Base-by-base conservation (phyloP, 1,284 basidiomycete species). In the Ganoderma meredithae region DNA sequence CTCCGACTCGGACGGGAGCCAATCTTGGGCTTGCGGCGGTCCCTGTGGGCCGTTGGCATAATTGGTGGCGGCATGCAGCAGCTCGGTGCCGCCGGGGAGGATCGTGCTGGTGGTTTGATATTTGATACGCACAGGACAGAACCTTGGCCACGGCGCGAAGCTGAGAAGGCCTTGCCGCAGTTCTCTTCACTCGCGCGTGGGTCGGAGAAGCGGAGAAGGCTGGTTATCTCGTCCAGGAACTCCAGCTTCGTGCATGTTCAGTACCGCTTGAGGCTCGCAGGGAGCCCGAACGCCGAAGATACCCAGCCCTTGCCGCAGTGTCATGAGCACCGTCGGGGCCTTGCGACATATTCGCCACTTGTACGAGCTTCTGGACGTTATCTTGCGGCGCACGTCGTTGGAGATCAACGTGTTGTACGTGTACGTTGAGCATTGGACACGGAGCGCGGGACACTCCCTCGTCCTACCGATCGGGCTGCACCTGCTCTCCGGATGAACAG, bases 71-170 rank as follows among this genome's bases (percentile, higher is more conserved):
- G 31, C 19, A 49, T 47, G 9, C 44, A 47, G n/a, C n/a, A 22
- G 44, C 15, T 39, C 22, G 44, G 22, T 44, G 40, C 33, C 33
- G 56, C 44, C 36, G 36, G 62, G 52, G 60, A 53, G 63, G 69
- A 65, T 65, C 25, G 53, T 64, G 69, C 63, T 60, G 63, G 69
- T 69, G 65, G 69, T 69, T 44, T 64, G 69, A 60, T 33, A 10
- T 69, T 40, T 64, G 69, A 60, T 33, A 10, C 27, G 41, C 60
- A 61, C 12, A 19, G 43, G 60, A 15, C 43, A 44, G 25, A 31
- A 49, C 47, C 47, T 49, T 56, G 47, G n/a, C 47, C n/a, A 22
- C 47, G 12, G 17, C 41, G 41, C 41, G 2, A 43, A 43, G 6
- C 41, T 17, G 41, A 43, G 41, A 17, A 17, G 3, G 15, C 41